Conservation (phyloP, 2,329 filamentous ascomycete genomes). For the Fusarium sp. region DNA sequence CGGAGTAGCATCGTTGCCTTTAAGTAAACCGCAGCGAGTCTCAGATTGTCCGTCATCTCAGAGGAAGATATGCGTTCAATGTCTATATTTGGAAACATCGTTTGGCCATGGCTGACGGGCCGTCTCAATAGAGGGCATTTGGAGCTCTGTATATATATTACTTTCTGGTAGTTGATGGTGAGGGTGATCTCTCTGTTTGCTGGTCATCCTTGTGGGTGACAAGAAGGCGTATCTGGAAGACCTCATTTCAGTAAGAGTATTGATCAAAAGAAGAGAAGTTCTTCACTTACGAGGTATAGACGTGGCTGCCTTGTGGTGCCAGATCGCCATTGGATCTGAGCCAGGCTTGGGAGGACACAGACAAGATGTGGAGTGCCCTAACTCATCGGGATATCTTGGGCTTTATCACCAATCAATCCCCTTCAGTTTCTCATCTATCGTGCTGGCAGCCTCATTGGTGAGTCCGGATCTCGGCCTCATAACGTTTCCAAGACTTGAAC, state of each 20-base stretch:
- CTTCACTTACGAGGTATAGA: not conserved
- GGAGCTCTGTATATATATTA: not conserved
- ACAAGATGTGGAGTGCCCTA: not conserved
- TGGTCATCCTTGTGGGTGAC: not conserved
- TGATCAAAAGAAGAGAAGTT: not conserved
- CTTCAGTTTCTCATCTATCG: not conserved
- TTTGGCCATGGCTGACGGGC: too few relatives aligned
- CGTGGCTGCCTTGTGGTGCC: not conserved
- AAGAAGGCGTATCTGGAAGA: not conserved
- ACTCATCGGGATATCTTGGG: not conserved
- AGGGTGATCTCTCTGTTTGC: not conserved
- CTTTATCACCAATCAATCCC: not conserved
- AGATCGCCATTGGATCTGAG: not conserved
- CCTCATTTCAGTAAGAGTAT: not conserved
- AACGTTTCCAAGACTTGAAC: too few relatives aligned
- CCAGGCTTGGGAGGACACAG: not conserved
- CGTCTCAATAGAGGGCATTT: not conserved
- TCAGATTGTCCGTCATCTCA: not conserved
- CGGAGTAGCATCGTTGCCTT: fast-evolving
- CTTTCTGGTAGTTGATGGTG: not conserved
- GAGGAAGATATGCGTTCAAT: not conserved
- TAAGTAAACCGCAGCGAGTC: not conserved
- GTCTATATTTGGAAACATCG: not conserved
- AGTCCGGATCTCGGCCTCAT: too few relatives aligned
- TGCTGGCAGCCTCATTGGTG: not conserved